Evolutionary conservation across 495 filamentous ascomycete species (phyloP).

Genomic region (Penicillium silybi): DNA sequence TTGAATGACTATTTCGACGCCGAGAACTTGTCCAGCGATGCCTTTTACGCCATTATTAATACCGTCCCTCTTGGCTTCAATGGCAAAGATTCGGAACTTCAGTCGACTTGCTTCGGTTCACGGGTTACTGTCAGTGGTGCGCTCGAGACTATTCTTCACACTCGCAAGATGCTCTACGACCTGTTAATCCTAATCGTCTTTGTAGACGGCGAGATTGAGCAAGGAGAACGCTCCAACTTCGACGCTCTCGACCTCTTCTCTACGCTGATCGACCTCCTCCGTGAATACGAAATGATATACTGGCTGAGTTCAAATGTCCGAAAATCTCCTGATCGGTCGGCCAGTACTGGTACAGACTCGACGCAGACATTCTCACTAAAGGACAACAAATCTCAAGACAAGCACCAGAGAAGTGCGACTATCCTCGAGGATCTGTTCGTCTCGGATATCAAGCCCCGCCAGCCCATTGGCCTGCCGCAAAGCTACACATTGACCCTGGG

Average conservation of each 20-base stretch:
- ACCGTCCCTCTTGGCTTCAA: slow-evolving; percentile 35
- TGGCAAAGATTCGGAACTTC: slow-evolving; percentile 44
- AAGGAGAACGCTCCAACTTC: slow-evolving; percentile 61
- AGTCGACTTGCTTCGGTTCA: slow-evolving; percentile 64
- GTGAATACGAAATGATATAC: slow-evolving; percentile 69
- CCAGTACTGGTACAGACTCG: slow-evolving; percentile 14
- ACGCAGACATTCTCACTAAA: slow-evolving; percentile 25
- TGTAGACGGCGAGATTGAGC: slow-evolving; percentile 72
- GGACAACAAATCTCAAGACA: slow-evolving; percentile 21
- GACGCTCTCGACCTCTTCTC: slow-evolving; percentile 65
- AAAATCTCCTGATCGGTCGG: slow-evolving; percentile 22
- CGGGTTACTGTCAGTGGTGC: slow-evolving; percentile 68
- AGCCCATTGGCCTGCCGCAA: slow-evolving; percentile 37
- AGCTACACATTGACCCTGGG: slow-evolving; percentile 46
- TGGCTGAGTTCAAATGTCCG: slow-evolving; percentile 69
- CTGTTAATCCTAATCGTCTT: slow-evolving; percentile 81
- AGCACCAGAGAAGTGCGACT: slow-evolving; percentile 29
- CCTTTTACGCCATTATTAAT: slow-evolving; percentile 49
- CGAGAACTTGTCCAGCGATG: slow-evolving; percentile 44
- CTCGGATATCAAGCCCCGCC: slow-evolving; percentile 42
- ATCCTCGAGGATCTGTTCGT: slow-evolving; percentile 51
- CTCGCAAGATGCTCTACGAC: slow-evolving; percentile 64
- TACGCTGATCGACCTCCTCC: slow-evolving; percentile 61
- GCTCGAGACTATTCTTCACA: slow-evolving; percentile 71
- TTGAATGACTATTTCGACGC: slow-evolving; percentile 39